phyloP scores from a whole-genome alignment of 305 asterid genomes.

The Fraxinus latifolia region DNA sequence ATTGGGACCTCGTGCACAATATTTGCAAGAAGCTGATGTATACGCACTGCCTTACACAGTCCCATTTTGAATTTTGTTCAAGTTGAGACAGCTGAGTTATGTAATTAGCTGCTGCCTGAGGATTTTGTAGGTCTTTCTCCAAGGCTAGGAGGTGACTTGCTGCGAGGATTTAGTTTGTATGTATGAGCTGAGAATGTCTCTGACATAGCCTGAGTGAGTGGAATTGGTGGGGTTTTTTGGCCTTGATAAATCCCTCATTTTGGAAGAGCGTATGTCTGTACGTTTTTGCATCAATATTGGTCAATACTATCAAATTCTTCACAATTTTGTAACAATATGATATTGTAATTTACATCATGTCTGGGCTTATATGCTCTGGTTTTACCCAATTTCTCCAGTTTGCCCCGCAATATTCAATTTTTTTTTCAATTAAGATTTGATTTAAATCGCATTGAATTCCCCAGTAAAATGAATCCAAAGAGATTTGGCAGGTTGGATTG shows the following conservation, averaged over 20 bases:
- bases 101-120: not conserved
- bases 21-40: slow-evolving; percentile 24
- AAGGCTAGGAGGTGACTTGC: not conserved
- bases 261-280: not conserved
- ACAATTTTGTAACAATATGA: too few species aligned
- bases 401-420: too few species aligned
- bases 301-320: not conserved
- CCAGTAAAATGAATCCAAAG: too few species aligned
- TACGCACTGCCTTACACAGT: slow-evolving; percentile 31
- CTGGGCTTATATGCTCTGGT: too few species aligned
- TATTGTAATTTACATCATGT: too few species aligned
- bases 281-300: not conserved
- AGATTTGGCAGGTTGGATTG: too few species aligned
- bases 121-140: slow-evolving; percentile 20
- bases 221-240: not conserved
- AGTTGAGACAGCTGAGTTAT: not conserved
- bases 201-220: not conserved
- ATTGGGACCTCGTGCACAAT: slow-evolving; percentile 30
- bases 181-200: not conserved
- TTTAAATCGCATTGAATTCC: too few species aligned
- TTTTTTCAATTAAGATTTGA: too few species aligned
- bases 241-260: not conserved
- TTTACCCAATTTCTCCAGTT: too few species aligned
- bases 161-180: not conserved
- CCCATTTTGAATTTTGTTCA: slow-evolving; percentile 13